phyloP scores from a whole-genome alignment of 108 stramenopile genomes.

The Stephanodiscus triporus region DNA sequence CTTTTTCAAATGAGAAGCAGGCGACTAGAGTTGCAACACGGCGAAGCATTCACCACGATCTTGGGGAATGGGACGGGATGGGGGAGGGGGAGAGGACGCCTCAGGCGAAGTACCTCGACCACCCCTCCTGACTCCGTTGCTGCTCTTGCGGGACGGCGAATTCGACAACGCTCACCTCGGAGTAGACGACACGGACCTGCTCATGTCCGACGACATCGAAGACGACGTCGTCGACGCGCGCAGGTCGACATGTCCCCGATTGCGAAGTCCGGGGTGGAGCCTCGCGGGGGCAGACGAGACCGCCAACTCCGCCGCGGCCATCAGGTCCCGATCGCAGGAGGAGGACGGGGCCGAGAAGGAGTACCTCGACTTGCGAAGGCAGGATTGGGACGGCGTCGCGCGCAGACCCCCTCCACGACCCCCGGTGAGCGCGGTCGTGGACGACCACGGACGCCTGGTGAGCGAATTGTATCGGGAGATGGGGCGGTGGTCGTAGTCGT shows the following conservation, averaged over 20 bases:
- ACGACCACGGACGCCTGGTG: slow-evolving; percentile 28
- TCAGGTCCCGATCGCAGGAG: not conserved
- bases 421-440: slow-evolving; percentile 24
- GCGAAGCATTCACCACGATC: not conserved
- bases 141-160: slow-evolving; percentile 30
- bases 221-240: not conserved
- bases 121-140: slow-evolving; percentile 23
- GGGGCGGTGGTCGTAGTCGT: not conserved
- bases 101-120: slow-evolving; percentile 44
- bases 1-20: slow-evolving; percentile 1
- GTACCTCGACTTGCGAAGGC: slow-evolving; percentile 35
- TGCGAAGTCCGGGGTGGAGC: not conserved
- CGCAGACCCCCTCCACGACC: not conserved
- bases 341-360: slow-evolving; percentile 29
- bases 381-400: not conserved
- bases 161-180: slow-evolving; percentile 44
- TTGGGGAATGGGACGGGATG: not conserved
- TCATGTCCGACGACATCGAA: slow-evolving; percentile 3
- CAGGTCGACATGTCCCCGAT: not conserved
- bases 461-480: not conserved
- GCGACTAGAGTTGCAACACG: not conserved
- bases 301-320: not conserved
- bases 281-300: not conserved
- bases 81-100: not conserved
- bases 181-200: slow-evolving; percentile 45